Percentiles rank a stretch among this genome's conserved stretches.
phyloP scores from a whole-genome alignment of 495 filamentous ascomycete genomes.

The Evernia prunastri region DNA sequence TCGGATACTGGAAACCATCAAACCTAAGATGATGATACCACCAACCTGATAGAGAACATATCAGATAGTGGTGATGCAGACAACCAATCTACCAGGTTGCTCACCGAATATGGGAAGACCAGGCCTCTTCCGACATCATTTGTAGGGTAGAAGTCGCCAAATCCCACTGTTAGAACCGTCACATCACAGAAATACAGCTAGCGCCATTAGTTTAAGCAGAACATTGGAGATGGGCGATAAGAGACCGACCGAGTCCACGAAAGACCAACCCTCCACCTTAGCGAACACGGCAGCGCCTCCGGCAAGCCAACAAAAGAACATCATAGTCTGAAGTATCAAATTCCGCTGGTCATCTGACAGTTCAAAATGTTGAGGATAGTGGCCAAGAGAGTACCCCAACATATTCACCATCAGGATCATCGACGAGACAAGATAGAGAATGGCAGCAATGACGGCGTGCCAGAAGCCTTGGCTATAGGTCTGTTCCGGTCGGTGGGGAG shows the following conservation, averaged over 20 bases:
- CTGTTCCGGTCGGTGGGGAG: slow-evolving; percentile 51
- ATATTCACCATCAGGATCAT: slow-evolving; percentile 68
- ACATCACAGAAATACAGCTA: slow-evolving; percentile 58
- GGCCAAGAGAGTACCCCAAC: slow-evolving; percentile 68
- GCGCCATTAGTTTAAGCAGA: slow-evolving; percentile 6
- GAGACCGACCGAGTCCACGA: slow-evolving; percentile 40
- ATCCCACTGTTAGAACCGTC: slow-evolving; percentile 60
- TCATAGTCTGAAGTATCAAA: slow-evolving; percentile 57
- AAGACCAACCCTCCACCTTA: slow-evolving; percentile 40
- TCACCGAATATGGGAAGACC: slow-evolving; percentile 65
- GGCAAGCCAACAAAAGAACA: slow-evolving; percentile 56
- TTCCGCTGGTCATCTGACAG: slow-evolving; percentile 67
- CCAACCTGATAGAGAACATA: slow-evolving; percentile 41
- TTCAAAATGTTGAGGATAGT: slow-evolving; percentile 69
- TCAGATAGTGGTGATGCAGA: neutral
- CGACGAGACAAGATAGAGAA: slow-evolving; percentile 57
- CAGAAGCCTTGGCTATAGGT: slow-evolving; percentile 70
- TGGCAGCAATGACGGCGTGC: slow-evolving; percentile 65
- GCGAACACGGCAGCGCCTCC: slow-evolving; percentile 55
- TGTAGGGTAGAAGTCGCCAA: slow-evolving; percentile 50
- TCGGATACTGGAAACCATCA: slow-evolving; percentile 78
- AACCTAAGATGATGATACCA: slow-evolving; percentile 79
- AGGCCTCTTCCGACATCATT: slow-evolving; percentile 53
- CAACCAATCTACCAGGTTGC: neutral
- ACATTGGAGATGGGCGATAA: neutral